These are phyloP conservation scores for Eutypella sp. DNA, from an alignment of 2,329 filamentous ascomycete genomes.

Conservation along the genomic window DNA sequence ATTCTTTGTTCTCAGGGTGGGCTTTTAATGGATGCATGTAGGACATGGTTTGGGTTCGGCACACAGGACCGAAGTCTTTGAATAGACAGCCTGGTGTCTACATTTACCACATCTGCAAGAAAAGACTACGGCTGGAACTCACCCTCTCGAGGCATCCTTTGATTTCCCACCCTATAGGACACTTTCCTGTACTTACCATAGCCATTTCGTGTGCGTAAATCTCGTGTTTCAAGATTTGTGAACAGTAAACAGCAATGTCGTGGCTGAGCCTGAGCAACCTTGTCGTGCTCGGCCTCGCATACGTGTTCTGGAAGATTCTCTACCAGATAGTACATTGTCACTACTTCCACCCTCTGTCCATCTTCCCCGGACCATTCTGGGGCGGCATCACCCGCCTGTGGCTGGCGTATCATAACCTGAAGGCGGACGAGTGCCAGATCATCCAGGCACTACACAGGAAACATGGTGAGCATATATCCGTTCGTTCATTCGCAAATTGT, in stretches of 20 bases:
- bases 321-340: conserved; percentile 46
- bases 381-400: conserved; percentile 48
- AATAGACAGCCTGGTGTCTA: too few relatives aligned
- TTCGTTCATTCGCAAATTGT: not conserved
- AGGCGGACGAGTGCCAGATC: conserved; percentile 38
- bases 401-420: conserved; percentile 47
- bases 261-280: conserved; percentile 29
- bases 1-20: too few relatives aligned
- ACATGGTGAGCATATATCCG: conserved; percentile 34
- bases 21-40: too few relatives aligned
- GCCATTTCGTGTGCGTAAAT: not conserved
- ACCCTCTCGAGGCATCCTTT: too few relatives aligned
- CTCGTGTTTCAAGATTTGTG: not conserved
- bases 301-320: conserved; percentile 25
- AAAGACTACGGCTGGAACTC: too few relatives aligned
- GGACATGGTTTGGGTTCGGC: too few relatives aligned
- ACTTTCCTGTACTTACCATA: too few relatives aligned
- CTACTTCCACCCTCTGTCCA: conserved; percentile 47
- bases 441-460: conserved; percentile 39
- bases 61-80: too few relatives aligned
- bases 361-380: conserved; percentile 52
- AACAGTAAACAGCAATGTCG: conserved; percentile 20
- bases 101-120: too few relatives aligned
- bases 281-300: conserved; percentile 30
- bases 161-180: too few relatives aligned